Evolutionary conservation across 495 filamentous ascomycete species (phyloP).

Genomic region (Tuber brumale): DNA sequence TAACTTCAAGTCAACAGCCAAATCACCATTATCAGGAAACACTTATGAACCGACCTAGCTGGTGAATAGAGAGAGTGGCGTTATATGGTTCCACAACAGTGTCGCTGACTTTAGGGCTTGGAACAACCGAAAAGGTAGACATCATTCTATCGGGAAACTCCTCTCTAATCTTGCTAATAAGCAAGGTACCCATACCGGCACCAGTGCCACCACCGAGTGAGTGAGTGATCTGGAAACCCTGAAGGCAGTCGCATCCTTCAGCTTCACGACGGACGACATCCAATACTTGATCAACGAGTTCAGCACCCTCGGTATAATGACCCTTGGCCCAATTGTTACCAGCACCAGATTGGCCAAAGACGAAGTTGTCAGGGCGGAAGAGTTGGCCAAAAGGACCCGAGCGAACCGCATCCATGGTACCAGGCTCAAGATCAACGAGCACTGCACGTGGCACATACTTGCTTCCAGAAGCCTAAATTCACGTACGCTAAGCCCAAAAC

Average conservation of each 20-base stretch:
- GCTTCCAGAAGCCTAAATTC: slow-evolving; percentile 75
- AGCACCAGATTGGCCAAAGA: slow-evolving; percentile 97
- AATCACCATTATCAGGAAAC: not conserved
- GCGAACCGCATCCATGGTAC: slow-evolving; percentile 98
- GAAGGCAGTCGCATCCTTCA: slow-evolving; percentile 97
- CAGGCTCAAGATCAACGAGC: slow-evolving; percentile 97
- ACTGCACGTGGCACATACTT: slow-evolving; percentile 99
- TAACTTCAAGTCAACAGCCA: slow-evolving; percentile 10
- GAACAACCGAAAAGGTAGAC: slow-evolving; percentile 98
- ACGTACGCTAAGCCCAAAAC: slow-evolving; percentile 19
- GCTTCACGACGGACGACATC: slow-evolving; percentile 98
- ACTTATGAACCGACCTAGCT: slow-evolving; percentile 51
- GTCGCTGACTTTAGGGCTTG: slow-evolving; percentile 97
- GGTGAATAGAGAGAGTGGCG: slow-evolving; percentile 95
- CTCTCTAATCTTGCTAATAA: slow-evolving; percentile 99
- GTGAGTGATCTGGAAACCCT: slow-evolving; percentile 99
- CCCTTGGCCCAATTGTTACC: slow-evolving; percentile 99
- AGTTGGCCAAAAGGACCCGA: slow-evolving; percentile 97
- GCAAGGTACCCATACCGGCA: slow-evolving; percentile 98
- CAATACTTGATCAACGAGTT: slow-evolving; percentile 94
- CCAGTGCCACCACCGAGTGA: slow-evolving; percentile 99
- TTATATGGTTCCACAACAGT: slow-evolving; percentile 99
- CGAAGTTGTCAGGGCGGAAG: slow-evolving; percentile 99
- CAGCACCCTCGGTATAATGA: slow-evolving; percentile 99
- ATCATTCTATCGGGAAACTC: slow-evolving; percentile 99